Conservation (phyloP, 805 yeast species). For the Gaillardinia entomophila region DNA sequence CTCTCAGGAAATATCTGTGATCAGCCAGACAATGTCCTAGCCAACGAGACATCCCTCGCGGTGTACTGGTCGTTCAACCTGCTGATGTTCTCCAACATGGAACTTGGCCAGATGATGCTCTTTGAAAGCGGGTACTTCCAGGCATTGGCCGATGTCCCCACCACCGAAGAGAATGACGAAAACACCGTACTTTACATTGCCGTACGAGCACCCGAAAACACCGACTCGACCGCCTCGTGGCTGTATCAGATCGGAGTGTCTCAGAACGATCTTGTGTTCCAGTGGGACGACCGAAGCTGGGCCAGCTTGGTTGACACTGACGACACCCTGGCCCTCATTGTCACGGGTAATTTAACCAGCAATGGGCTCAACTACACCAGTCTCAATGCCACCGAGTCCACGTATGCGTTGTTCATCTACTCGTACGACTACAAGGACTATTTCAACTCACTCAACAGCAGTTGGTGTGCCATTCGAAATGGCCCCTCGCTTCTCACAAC, state of each 20-base stretch:
- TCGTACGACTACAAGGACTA: constrained; percentile 30
- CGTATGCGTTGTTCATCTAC: constrained; percentile 43
- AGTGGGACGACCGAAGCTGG: constrained; percentile 60
- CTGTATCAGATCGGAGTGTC: constrained; percentile 62
- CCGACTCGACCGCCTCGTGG: constrained; percentile 42
- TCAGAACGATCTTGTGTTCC: constrained; percentile 55
- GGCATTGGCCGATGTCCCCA: constrained; percentile 32
- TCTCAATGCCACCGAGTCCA: constrained; percentile 20
- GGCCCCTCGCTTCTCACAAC: constrained; percentile 38
- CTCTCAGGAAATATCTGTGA: constrained; percentile 47
- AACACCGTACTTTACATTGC: constrained; percentile 26
- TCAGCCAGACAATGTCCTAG: constrained; percentile 20
- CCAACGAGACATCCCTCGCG: constrained; percentile 21
- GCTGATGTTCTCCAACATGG: constrained; percentile 23
- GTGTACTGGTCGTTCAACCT: constrained; percentile 36
- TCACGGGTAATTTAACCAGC: constrained; percentile 47
- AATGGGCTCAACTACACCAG: constrained; percentile 5
- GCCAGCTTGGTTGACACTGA: constrained; percentile 64
- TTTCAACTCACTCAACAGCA: constrained; percentile 38
- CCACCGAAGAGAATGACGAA: constrained; percentile 5
- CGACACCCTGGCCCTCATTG: constrained; percentile 57
- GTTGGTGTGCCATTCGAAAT: constrained; percentile 67
- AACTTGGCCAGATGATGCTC: constrained; percentile 20
- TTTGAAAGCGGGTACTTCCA: constrained; percentile 34
- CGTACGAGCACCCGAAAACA: constrained; percentile 35